Percentiles rank a stretch among this genome's conserved stretches.
Conservation (phyloP, 2,329 filamentous ascomycete genomes). For the Helminthosporium solani region DNA sequence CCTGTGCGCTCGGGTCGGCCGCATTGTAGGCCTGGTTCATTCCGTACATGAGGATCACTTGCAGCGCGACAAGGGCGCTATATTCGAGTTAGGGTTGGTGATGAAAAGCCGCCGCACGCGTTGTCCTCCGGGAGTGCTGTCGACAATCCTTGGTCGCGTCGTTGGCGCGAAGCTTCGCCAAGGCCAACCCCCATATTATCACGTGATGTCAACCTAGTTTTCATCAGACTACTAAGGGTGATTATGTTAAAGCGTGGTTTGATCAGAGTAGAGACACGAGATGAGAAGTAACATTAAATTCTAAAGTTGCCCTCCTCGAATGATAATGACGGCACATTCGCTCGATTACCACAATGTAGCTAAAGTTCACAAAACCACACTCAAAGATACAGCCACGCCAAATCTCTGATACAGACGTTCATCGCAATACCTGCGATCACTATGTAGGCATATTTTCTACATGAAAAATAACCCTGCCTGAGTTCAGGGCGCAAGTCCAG, state of each 20-base stretch:
- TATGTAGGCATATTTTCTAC: no score
- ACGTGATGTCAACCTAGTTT: no score
- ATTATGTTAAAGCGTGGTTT: no score
- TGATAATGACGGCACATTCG: no score
- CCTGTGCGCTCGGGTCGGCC: constrained; percentile 37
- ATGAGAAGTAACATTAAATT: no score
- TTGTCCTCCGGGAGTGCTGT: constrained; percentile 16
- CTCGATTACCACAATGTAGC: no score
- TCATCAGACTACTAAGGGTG: no score
- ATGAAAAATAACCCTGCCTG: no score
- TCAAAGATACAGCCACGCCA: background rate
- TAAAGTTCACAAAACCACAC: background rate
- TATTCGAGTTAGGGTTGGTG: constrained; percentile 9
- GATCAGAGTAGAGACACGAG: no score
- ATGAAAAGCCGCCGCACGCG: constrained; percentile 20
- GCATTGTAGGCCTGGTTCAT: constrained; percentile 38
- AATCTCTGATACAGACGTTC: background rate
- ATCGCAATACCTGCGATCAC: no score
- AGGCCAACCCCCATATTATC: background rate
- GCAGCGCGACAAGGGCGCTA: constrained; percentile 30
- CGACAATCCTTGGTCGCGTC: constrained; percentile 17
- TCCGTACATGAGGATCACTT: constrained; percentile 30
- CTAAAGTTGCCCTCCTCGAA: no score
- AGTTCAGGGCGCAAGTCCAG: no score
- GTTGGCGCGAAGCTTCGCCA: constrained; percentile 14